Percentiles rank a stretch among this genome's conserved stretches.
Evolutionary conservation across 2,329 filamentous ascomycete genomes (phyloP).

Genomic region (Didymella glomerata): DNA sequence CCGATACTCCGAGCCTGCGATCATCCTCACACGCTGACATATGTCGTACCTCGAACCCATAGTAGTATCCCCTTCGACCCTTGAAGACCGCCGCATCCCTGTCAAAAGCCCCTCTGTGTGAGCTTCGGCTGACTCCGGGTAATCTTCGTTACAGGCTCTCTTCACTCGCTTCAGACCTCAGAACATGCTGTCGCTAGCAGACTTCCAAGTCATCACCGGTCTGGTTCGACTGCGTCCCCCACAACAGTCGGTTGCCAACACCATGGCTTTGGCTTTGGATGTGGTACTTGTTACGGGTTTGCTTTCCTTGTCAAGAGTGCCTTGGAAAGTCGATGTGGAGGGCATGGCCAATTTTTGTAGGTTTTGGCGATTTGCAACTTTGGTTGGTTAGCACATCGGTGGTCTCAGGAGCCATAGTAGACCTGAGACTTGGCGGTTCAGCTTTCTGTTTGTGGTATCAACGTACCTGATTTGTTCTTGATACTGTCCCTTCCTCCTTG

Average conservation of each 20-base stretch:
- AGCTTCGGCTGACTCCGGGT: not conserved
- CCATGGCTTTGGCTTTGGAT: not conserved
- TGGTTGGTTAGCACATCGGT: constrained; percentile 3
- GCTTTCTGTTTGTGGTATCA: constrained; percentile 2
- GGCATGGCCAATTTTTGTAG: not conserved
- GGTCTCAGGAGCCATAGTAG: constrained; percentile 1
- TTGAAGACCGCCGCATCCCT: no score
- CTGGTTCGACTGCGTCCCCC: not conserved
- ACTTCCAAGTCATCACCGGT: constrained; percentile 7
- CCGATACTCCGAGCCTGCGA: no score
- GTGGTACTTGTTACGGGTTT: no score
- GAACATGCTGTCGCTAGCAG: constrained; percentile 3
- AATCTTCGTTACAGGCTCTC: constrained; percentile 4
- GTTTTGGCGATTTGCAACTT: not conserved
- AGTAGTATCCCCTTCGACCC: no score
- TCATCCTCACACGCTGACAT: no score
- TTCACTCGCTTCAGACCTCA: constrained; percentile 5
- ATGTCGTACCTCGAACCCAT: no score
- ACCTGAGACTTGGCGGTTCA: not conserved
- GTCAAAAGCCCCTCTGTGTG: not conserved
- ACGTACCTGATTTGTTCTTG: not conserved
- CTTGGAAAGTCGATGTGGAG: not conserved
- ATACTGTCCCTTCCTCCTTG: not conserved
- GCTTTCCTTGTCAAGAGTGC: not conserved
- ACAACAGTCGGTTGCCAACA: not conserved